These are phyloP conservation scores for Pulveroboletus frians DNA, from an alignment of 768 basidiomycete species.

Conservation along the genomic window DNA sequence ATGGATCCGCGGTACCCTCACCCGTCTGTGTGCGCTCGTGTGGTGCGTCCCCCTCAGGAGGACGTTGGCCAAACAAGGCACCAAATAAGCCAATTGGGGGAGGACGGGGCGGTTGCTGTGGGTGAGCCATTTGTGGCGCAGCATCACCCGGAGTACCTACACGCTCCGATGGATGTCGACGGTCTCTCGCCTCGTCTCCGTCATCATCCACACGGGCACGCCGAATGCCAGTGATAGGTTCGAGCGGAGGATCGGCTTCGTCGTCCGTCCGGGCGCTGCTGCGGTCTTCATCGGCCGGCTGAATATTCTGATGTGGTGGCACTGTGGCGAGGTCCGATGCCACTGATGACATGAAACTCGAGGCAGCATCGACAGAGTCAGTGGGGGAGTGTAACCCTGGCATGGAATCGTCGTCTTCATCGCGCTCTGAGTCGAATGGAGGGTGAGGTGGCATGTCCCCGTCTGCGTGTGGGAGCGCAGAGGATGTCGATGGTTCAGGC, in stretches of 20 bases:
- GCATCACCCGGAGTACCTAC: slow-evolving; percentile 27
- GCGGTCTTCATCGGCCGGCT: slow-evolving; percentile 30
- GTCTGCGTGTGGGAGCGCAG: slow-evolving; percentile 1
- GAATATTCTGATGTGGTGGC: slow-evolving; percentile 9
- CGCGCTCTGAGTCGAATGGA: slow-evolving; percentile 3
- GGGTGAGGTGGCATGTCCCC: slow-evolving; percentile 6
- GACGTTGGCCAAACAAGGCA: slow-evolving; percentile 22
- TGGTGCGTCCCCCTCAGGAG: slow-evolving; percentile 12
- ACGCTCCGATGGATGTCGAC: slow-evolving; percentile 62
- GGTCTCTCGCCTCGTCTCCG: slow-evolving; percentile 54
- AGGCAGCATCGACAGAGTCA: too few relatives aligned
- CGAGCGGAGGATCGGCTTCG: slow-evolving; percentile 30
- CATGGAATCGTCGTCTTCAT: slow-evolving; percentile 38
- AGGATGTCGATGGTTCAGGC: slow-evolving; percentile 1
- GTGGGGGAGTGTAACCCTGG: slow-evolving; percentile 38
- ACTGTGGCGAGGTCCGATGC: slow-evolving; percentile 31
- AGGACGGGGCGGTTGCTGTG: slow-evolving; percentile 16
- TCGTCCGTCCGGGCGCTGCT: slow-evolving; percentile 28
- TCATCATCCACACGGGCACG: slow-evolving; percentile 61
- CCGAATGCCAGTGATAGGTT: slow-evolving; percentile 34
- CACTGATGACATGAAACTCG: too few relatives aligned
- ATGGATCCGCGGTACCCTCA: slow-evolving; percentile 22
- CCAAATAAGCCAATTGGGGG: slow-evolving; percentile 23
- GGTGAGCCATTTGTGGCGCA: slow-evolving; percentile 21
- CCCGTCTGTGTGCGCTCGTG: slow-evolving; percentile 25